phyloP scores from a whole-genome alignment of 2,329 filamentous ascomycete genomes.

The Colletotrichum sp. region DNA sequence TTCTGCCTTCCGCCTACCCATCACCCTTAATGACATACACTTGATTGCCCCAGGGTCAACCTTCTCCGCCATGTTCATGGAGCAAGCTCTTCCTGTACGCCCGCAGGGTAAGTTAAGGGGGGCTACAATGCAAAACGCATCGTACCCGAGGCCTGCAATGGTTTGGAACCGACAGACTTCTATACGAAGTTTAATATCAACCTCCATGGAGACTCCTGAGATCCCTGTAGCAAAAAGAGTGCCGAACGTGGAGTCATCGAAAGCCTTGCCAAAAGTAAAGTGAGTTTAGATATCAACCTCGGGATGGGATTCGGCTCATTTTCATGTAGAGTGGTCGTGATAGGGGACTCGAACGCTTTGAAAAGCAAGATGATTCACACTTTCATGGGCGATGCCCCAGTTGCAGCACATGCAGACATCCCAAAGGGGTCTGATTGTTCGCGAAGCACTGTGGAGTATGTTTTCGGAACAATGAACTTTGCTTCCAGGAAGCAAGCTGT shows the following conservation, averaged over 20 bases:
- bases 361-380: neutral
- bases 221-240: neutral
- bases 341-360: neutral
- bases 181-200: neutral
- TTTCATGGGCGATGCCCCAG: neutral
- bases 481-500: neutral
- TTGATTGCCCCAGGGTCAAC: neutral
- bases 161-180: neutral
- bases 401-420: neutral
- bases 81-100: neutral
- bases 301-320: neutral
- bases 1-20: neutral
- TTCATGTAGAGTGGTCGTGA: neutral
- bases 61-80: neutral
- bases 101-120: neutral
- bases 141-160: neutral
- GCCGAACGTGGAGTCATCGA: neutral
- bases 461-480: accelerated
- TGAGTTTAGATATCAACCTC: neutral
- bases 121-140: neutral
- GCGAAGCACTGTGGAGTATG: neutral
- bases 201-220: neutral
- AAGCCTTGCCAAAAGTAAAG: neutral
- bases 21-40: neutral
- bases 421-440: neutral